Evolutionary conservation across 345 rosid genomes (phyloP).

Genomic region (Eutrema japonicum): DNA sequence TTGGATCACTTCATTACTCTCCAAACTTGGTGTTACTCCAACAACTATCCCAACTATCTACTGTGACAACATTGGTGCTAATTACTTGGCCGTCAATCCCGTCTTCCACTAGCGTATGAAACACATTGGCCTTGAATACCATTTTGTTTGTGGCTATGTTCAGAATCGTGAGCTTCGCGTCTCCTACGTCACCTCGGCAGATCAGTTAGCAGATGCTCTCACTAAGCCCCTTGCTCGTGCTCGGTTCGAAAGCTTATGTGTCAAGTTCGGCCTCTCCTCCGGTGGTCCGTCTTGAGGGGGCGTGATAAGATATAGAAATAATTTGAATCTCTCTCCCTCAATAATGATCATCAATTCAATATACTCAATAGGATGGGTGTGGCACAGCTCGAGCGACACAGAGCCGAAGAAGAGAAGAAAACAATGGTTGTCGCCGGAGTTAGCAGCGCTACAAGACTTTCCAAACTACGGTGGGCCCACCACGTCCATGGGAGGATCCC

Average conservation of each 20-base stretch:
- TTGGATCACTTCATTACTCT: too few relatives aligned
- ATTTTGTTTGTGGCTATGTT: neutral
- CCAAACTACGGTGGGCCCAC: too few relatives aligned
- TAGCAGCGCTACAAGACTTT: neutral
- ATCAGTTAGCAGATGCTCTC: neutral
- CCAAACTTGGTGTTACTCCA: too few relatives aligned
- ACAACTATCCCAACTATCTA: neutral
- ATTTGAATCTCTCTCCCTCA: too few relatives aligned
- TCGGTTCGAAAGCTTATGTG: neutral
- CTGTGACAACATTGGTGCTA: neutral
- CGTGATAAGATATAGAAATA: too few relatives aligned
- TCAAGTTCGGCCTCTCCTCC: neutral
- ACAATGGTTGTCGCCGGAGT: neutral
- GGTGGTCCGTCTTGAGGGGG: neutral
- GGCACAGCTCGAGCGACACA: slow-evolving; percentile 65
- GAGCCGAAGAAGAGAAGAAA: slow-evolving; percentile 53
- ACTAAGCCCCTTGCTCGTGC: neutral
- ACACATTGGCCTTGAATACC: neutral
- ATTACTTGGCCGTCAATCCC: neutral
- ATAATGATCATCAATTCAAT: too few relatives aligned
- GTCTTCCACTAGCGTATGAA: neutral
- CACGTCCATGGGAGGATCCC: too few relatives aligned
- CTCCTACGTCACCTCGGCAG: neutral
- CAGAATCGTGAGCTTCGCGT: neutral
- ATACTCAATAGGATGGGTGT: slow-evolving; percentile 65